A percentile compares a stretch with the other conserved stretches of the same genome.
Conservation (phyloP, 768 basidiomycete genomes). For the Leccinum obscurum region DNA sequence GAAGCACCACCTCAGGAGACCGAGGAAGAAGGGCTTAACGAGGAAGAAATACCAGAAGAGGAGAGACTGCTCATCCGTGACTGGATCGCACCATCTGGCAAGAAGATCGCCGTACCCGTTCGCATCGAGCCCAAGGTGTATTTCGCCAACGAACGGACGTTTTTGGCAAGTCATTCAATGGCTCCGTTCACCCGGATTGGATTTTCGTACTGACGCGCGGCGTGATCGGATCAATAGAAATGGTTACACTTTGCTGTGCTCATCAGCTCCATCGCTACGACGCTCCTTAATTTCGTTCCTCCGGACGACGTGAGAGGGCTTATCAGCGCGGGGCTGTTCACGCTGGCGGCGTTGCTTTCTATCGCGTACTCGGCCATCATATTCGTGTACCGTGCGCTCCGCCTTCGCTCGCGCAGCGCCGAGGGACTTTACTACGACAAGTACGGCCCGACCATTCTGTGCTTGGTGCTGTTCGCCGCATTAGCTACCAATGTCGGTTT, state of each 20-base stretch:
- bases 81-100: constrained; percentile 81
- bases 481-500: constrained; percentile 75
- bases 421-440: constrained; percentile 88
- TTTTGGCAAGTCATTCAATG: constrained; percentile 61
- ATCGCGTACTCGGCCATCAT: constrained; percentile 85
- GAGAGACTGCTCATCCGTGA: constrained; percentile 63
- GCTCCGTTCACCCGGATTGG: neutral
- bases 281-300: constrained; percentile 82
- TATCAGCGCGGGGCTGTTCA: constrained; percentile 87
- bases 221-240: constrained; percentile 50
- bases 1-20: constrained; percentile 22
- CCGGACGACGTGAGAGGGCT: constrained; percentile 74
- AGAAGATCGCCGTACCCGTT: constrained; percentile 91
- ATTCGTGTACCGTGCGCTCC: constrained; percentile 73
- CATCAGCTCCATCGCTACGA: constrained; percentile 87
- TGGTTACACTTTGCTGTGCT: constrained; percentile 89
- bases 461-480: constrained; percentile 65
- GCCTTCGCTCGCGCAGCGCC: constrained; percentile 68
- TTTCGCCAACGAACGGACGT: constrained; percentile 94
- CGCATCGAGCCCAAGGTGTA: constrained; percentile 98
- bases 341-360: constrained; percentile 81
- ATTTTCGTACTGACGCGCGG: constrained; percentile 2
- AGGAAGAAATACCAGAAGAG: constrained; percentile 38
- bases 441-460: constrained; percentile 80
- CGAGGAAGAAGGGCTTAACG: constrained; percentile 37